Base-by-base conservation (phyloP, 805 yeast genomes). In the Candida ipomoeae region DNA sequence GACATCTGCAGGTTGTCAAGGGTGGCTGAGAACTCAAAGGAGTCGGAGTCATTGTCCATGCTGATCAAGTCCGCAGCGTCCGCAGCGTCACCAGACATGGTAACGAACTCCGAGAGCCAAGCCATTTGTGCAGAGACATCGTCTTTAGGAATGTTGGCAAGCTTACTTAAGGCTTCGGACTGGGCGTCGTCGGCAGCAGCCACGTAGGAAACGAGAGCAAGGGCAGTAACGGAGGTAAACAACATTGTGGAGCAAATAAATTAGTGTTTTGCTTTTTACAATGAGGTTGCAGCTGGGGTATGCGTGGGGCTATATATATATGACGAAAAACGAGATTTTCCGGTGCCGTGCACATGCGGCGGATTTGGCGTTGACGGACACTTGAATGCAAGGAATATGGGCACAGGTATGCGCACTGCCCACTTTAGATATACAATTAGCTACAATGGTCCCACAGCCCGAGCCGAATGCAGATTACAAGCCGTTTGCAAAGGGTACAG, bases 161-260 rank as follows among this genome's bases (percentile, higher is more conserved):
- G 47, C 17, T 36, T 37, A 23, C 31, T 38, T 3, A 41, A n/a
- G 14, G 46, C 15, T 20, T 44, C 44, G 10, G 47, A 42, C n/a
- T 43, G n/a, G 26, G 39, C 44, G 36, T 46, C 51, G 18, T 46
- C 51, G 18, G 57, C 55, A 35, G 53, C 32, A 8, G 51, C 32
- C 11, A 48, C 56, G 14, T 18, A 26, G 44, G 46, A 43, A 11
- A 39, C 44, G 17, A 47, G 37, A 13, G 55, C 49, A 11, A 51
- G 43, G 36, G 26, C 20, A 34, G 46, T 37, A 21, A 42, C 21
- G 20, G 44, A 14, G 10, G 45, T 33, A 35, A 49, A 46, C 23
- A 40, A 46, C 50, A 48, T 48, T n/a, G 15, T 33, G 39, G 32
- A 18, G 18, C 17, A 20, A 4, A 15, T n/a, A 32, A 41, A 29